phyloP scores from a whole-genome alignment of 495 filamentous ascomycete species.

The Poronia punctata region DNA sequence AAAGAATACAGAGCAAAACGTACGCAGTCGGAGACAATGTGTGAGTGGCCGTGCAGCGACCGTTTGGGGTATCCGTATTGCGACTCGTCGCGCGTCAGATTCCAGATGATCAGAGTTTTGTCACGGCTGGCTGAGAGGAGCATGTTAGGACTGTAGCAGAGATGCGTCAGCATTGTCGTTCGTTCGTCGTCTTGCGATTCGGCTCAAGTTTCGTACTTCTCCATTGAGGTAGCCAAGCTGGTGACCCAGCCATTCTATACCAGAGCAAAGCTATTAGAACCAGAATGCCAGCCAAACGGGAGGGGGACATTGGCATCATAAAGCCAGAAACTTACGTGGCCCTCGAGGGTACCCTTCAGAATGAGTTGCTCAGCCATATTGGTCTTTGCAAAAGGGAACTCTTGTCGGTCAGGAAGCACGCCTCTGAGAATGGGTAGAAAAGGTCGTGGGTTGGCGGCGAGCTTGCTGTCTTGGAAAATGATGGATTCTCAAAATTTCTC shows the following conservation, averaged over 20 bases:
- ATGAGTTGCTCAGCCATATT: conserved; percentile 94
- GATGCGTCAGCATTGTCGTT: conserved; percentile 19
- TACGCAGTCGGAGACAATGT: conserved; percentile 99
- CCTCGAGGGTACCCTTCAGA: conserved; percentile 95
- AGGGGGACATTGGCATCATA: no score
- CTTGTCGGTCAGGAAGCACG: conserved; percentile 20
- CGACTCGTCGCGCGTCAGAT: conserved; percentile 97
- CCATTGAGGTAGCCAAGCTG: conserved; percentile 91
- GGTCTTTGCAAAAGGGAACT: conserved; percentile 23
- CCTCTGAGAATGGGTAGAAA: conserved; percentile 13
- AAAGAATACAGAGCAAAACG: conserved; percentile 30
- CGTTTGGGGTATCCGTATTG: conserved; percentile 98
- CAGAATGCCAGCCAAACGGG: no score
- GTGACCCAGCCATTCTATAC: conserved; percentile 64
- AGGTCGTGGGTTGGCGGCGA: conserved; percentile 13
- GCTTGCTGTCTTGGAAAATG: conserved; percentile 15
- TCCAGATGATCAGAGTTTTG: conserved; percentile 99
- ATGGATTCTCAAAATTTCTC: conserved; percentile 16
- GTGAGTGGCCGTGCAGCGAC: conserved; percentile 94
- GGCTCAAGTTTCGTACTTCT: conserved; percentile 75
- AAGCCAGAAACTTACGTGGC: conserved; percentile 67
- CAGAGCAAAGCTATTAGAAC: conserved; percentile 1
- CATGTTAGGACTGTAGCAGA: conserved; percentile 86
- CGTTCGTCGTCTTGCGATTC: neutral
- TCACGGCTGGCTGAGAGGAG: conserved; percentile 94